phyloP scores from a whole-genome alignment of 805 yeast genomes.

The Cyberlindnera mrakii region DNA sequence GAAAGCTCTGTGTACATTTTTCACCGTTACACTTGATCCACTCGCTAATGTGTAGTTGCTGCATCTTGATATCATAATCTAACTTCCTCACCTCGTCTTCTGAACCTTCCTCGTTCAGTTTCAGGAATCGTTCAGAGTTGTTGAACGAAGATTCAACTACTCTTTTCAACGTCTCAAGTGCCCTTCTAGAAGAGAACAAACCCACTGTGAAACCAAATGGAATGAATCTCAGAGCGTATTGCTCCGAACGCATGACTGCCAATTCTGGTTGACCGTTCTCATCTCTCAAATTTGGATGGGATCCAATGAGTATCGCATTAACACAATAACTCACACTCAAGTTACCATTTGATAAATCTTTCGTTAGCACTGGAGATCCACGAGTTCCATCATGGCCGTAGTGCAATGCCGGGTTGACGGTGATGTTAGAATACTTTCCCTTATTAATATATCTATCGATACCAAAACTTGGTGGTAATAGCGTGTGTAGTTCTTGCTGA shows the following conservation, averaged over 20 bases:
- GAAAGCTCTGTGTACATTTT: slow-evolving; percentile 11
- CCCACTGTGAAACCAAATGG: slow-evolving; percentile 32
- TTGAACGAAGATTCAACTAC: slow-evolving; percentile 11
- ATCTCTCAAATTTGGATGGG: slow-evolving; percentile 23
- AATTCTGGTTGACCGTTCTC: slow-evolving; percentile 12
- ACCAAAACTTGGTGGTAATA: slow-evolving; percentile 37
- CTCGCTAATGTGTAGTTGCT: slow-evolving; percentile 9
- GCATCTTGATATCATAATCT: slow-evolving; percentile 13
- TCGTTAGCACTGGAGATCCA: slow-evolving; percentile 50
- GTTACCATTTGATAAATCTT: slow-evolving; percentile 42
- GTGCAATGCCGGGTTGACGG: slow-evolving; percentile 29
- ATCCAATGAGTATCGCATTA: slow-evolving; percentile 51
- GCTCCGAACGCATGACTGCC: slow-evolving; percentile 29
- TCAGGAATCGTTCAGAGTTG: slow-evolving; percentile 14
- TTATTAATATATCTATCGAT: slow-evolving; percentile 26
- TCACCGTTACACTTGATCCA: background rate
- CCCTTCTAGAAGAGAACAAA: slow-evolving; percentile 13
- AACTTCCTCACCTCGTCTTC: slow-evolving; percentile 14
- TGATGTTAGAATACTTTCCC: slow-evolving; percentile 27
- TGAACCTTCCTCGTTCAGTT: slow-evolving; percentile 12
- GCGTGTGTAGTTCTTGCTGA: slow-evolving; percentile 31
- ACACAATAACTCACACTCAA: slow-evolving; percentile 45
- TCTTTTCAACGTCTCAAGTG: slow-evolving; percentile 7
- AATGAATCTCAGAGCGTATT: slow-evolving; percentile 32
- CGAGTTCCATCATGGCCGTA: slow-evolving; percentile 46